Evolutionary conservation across 768 basidiomycete species (phyloP).

Genomic region (Naganishia vishniacii): DNA sequence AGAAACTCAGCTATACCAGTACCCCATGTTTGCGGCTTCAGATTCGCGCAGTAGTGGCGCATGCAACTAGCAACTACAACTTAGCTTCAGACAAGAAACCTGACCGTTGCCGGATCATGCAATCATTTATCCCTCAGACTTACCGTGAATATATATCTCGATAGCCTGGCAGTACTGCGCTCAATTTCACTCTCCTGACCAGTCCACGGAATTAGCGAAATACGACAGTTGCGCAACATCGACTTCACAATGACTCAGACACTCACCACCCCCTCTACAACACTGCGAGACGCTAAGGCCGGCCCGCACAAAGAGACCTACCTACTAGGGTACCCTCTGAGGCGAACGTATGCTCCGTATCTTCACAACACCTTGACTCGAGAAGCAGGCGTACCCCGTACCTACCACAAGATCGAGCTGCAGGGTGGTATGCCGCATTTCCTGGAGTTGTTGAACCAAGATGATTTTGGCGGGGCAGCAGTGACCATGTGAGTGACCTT

Average conservation of each 20-base stretch:
- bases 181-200: too few relatives aligned
- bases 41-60: too few relatives aligned
- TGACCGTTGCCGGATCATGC: too few relatives aligned
- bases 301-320: constrained; percentile 16
- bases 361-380: constrained; percentile 40
- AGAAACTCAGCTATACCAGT: too few relatives aligned
- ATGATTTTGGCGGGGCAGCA: constrained; percentile 34
- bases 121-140: too few relatives aligned
- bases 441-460: constrained; percentile 28
- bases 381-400: constrained; percentile 31
- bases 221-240: too few relatives aligned
- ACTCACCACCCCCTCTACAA: neutral
- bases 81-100: too few relatives aligned
- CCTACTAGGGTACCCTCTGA: constrained; percentile 16
- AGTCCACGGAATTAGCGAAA: too few relatives aligned
- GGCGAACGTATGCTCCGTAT: constrained; percentile 32
- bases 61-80: too few relatives aligned
- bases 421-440: constrained; percentile 30
- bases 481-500: constrained; percentile 33
- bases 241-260: neutral
- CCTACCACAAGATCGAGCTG: constrained; percentile 32
- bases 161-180: too few relatives aligned
- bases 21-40: too few relatives aligned
- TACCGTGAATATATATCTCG: too few relatives aligned
- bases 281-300: constrained; percentile 12